Evolutionary conservation across 345 rosid genomes (phyloP), one percentile per base, ranked within the genome.

Genomic region (Aquilaria malaccensis): DNA sequence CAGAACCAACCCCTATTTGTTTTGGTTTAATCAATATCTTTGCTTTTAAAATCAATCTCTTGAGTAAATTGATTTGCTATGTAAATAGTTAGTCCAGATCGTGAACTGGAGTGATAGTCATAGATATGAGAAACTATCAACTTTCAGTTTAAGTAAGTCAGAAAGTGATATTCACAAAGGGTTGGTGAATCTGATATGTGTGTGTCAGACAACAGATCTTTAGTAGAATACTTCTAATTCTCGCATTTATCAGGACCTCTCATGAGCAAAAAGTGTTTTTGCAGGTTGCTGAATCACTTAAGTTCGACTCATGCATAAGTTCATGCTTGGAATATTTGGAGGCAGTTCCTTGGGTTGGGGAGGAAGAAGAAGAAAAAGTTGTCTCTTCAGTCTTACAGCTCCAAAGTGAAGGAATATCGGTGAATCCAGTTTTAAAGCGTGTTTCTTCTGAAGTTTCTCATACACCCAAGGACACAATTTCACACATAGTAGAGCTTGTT

Each of bases 281-380:
- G 48, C 79, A 89, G 96, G 85, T 86, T 6, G 91, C 92, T 47
- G 95, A 94, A 71, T 59, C 78, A 72, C 84, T 90, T 60, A 85
- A 92, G 56, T 94, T 84, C 71, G 80, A 64, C 58, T 75, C 77
- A 45, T 94, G 99, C 79, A 82, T 88, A 0, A 74, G 66, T 33
- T 79, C 92, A 67, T 89, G 96, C 72, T 82, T 94, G 78, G 94
- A 88, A 79, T 94, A 86, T 69, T 73, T 94, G 63, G 99, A 94
- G 83, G 99, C 99, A 59, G 99, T 90, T 75, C 99, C 99, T 0
- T 94, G 99, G 99, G 90, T 88, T 13, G 99, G 97, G 30, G 91
- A 89, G 59, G 99, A 93, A 74, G 97, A 94, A 72, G 99, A 94
- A 70, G 96, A 85, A 65, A 89, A 83, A 68, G 99, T 94, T 30